Conservation (phyloP, 1,284 basidiomycete genomes). For the Entoloma clypeatum region DNA sequence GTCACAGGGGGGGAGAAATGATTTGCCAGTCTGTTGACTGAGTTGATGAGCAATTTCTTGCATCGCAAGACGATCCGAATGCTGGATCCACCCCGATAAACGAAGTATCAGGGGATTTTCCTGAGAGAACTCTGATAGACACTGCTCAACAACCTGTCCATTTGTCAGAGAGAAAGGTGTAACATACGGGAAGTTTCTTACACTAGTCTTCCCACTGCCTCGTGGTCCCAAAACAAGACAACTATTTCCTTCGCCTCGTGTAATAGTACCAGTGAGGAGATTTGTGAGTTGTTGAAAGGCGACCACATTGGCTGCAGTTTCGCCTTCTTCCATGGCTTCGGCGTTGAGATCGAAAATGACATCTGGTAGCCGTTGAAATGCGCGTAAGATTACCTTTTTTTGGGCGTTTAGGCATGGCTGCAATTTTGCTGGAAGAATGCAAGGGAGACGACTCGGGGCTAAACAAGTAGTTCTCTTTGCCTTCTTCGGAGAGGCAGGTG, state of each 20-base stretch:
- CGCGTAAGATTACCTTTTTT: conserved; percentile 52
- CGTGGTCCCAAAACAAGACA: conserved; percentile 81
- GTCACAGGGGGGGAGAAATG: conserved; percentile 38
- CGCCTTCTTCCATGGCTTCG: conserved; percentile 25
- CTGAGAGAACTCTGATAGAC: conserved; percentile 39
- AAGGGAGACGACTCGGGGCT: conserved; percentile 21
- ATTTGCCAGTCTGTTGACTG: conserved; percentile 60
- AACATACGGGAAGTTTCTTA: conserved; percentile 35
- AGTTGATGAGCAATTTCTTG: conserved; percentile 89
- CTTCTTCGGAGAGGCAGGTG: conserved; percentile 10
- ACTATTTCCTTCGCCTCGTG: conserved; percentile 85
- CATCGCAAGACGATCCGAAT: conserved; percentile 84
- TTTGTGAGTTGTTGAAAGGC: conserved; percentile 54
- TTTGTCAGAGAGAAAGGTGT: neutral
- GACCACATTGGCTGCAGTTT: conserved; percentile 42
- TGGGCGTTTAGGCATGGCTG: conserved; percentile 46
- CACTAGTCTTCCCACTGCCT: conserved; percentile 81
- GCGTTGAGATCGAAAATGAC: conserved; percentile 26
- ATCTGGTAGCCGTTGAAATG: conserved; percentile 37
- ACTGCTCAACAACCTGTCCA: conserved; percentile 55
- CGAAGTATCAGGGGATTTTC: conserved; percentile 68
- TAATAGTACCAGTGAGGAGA: conserved; percentile 68
- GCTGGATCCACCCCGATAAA: conserved; percentile 83
- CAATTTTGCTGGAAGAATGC: conserved; percentile 33
- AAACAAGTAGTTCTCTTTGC: conserved; percentile 2